Conservation (phyloP, 768 basidiomycete genomes). For the Pisolithus tinctorius region DNA sequence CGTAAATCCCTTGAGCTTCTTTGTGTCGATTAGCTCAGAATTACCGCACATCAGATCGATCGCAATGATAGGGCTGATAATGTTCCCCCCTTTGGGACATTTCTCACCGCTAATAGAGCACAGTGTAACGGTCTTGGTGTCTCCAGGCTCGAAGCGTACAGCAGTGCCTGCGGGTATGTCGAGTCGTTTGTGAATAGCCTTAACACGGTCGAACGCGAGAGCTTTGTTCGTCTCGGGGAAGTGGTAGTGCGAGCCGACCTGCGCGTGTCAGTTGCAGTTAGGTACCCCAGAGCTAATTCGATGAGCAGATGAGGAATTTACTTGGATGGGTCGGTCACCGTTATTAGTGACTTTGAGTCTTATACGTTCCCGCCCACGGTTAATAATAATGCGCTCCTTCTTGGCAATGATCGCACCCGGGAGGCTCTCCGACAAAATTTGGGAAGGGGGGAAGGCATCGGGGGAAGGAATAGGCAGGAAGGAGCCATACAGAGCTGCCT, state of each 20-base stretch:
- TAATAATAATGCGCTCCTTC: slow-evolving; percentile 65
- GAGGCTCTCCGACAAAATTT: slow-evolving; percentile 43
- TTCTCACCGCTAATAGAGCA: slow-evolving; percentile 70
- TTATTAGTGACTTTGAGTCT: slow-evolving; percentile 77
- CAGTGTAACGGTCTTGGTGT: slow-evolving; percentile 75
- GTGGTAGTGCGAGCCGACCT: slow-evolving; percentile 94
- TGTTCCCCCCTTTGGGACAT: slow-evolving; percentile 74
- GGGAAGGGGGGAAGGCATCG: slow-evolving; percentile 53
- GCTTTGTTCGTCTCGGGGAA: slow-evolving; percentile 85
- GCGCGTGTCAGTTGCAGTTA: background rate
- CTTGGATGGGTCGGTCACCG: slow-evolving; percentile 92
- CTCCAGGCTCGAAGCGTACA: slow-evolving; percentile 94
- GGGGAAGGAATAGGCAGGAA: slow-evolving; percentile 78
- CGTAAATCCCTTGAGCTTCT: slow-evolving; percentile 53
- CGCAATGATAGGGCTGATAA: slow-evolving; percentile 36
- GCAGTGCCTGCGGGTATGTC: slow-evolving; percentile 95
- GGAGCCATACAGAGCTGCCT: slow-evolving; percentile 87
- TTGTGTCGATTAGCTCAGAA: slow-evolving; percentile 11
- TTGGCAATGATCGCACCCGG: slow-evolving; percentile 75
- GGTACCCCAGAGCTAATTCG: too few relatives aligned
- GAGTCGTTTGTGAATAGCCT: slow-evolving; percentile 78
- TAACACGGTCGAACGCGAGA: slow-evolving; percentile 74
- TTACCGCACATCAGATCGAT: slow-evolving; percentile 42
- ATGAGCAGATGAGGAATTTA: slow-evolving; percentile 24
- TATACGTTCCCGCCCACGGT: slow-evolving; percentile 64